Evolutionary conservation across 805 yeast species (phyloP), one percentile per base, ranked within the genome.

Genomic region (Wickerhamiella lipophila): DNA sequence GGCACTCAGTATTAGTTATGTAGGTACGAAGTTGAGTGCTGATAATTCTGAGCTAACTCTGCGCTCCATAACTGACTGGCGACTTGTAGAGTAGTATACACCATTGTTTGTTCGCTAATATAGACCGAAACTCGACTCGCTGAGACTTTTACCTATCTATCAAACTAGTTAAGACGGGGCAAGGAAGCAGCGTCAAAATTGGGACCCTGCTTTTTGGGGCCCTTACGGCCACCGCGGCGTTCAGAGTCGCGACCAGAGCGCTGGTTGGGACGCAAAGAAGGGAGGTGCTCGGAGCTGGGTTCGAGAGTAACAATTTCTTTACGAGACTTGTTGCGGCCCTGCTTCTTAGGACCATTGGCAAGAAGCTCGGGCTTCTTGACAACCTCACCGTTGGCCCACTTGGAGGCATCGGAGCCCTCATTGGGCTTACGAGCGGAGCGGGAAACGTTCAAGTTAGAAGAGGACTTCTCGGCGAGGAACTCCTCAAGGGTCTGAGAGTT

Each of bases 401-500:
- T 64, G 53, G 61, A 59, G 60, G 67, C 72, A 63, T 73, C 78
- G 50, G 73, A 68, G 58, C 79, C 80, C 62, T 75, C 76, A 70
- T 77, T 77, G 60, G 80, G 74, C 63, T 69, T 53, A 50, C 69
- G 67, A 44, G 52, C 57, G 19, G 59, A 44, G 26, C 59, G 59
- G 32, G 29, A 44, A 36, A 61, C 53, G 57, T 59, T 55, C 45
- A 64, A 49, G 39, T 45, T 32, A 35, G 47, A 50, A 36, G 45
- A 49, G 40, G 35, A 67, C 58, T 70, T 68, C 69, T 81, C 86
- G 61, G 79, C 79, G 67, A 86, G 77, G 81, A 83, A 89, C 63
- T 87, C 94, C 61, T 80, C 86, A 63, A 84, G 78, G 52, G 96
- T 81, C 73, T 78, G 79, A 65, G 74, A 68, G 41, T 32, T 44